phyloP scores from a whole-genome alignment of 345 rosid genomes.

The Cochlearia excelsa region DNA sequence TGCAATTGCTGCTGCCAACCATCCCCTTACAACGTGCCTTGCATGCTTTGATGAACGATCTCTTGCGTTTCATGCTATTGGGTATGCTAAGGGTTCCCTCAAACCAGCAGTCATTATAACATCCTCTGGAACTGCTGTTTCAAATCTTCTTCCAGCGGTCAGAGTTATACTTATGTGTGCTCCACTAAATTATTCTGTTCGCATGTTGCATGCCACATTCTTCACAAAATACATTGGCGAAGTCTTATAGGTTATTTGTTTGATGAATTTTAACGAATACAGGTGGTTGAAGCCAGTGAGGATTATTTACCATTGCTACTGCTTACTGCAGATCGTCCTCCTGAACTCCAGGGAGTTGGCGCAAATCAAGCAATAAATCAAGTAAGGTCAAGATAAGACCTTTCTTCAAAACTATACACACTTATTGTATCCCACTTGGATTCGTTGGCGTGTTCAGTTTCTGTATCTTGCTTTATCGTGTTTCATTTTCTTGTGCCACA shows the following conservation, averaged over 20 bases:
- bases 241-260: slow-evolving; percentile 9
- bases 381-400: slow-evolving; percentile 42
- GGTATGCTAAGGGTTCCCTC: slow-evolving; percentile 80
- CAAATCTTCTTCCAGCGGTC: slow-evolving; percentile 98
- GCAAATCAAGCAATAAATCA: slow-evolving; percentile 96
- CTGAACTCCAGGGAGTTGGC: slow-evolving; percentile 86
- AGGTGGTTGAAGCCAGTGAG: slow-evolving; percentile 99
- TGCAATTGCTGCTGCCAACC: slow-evolving; percentile 86
- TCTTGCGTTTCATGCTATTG: slow-evolving; percentile 91
- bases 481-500: slow-evolving; percentile 30
- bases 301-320: slow-evolving; percentile 84
- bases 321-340: slow-evolving; percentile 96
- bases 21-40: slow-evolving; percentile 68
- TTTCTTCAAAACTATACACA: slow-evolving; percentile 11
- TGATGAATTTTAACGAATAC: slow-evolving; percentile 23
- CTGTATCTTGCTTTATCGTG: not conserved
- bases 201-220: slow-evolving; percentile 10
- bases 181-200: slow-evolving; percentile 9
- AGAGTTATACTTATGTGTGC: slow-evolving; percentile 37
- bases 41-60: slow-evolving; percentile 93
- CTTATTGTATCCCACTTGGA: not conserved
- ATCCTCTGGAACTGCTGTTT: slow-evolving; percentile 96
- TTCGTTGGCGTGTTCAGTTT: slow-evolving; percentile 17
- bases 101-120: slow-evolving; percentile 85
- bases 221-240: slow-evolving; percentile 9